Base-by-base conservation (phyloP, 73 alveolate genomes). In the Halteria grandinella region DNA sequence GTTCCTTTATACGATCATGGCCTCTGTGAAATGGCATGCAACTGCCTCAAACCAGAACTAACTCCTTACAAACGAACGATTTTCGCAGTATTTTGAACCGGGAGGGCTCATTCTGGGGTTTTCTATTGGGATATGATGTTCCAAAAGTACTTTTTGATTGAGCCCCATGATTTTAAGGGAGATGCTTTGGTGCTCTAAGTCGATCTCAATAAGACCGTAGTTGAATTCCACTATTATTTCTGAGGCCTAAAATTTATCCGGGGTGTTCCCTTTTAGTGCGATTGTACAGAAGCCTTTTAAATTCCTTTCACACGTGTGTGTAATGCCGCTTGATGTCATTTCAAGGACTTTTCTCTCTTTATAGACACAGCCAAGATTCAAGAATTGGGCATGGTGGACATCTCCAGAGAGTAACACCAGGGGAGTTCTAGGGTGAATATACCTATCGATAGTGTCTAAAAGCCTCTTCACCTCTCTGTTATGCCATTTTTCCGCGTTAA, bases 251-350 rank as follows among this genome's bases (percentile, higher is more conserved):
- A 5, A 43, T 25, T 40, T 66, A 2, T 14, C 5, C 7, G 80
- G 80, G 2, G 80, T 66, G 28, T 66, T 66, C 10, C 69, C 63
- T 45, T 66, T 8, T 33, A 66, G 58, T 1, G 52, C 50, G 28
- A 29, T 32, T 5, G 15, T n/a, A 45, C 80, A 66, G 2, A 66
- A 3, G 4, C 69, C 66, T 36, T 52, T 52, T 44, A 66, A 28
- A 66, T 66, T 66, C 28, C 66, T 41, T 28, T 66, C 80, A 45
- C 80, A 66, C 43, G 80, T 66, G 47, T 66, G 80, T 6, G 69
- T 44, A 33, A 66, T 15, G 6, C 80, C 80, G 47, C 80, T 66
- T 23, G 80, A 66, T 18, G 80, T 66, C 10, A 66, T 32, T 27
- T 66, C 80, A 18, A 44, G 2, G 15, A 66, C 10, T 44, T 20